Percentiles rank a stretch among this genome's conserved stretches.
phyloP scores from a whole-genome alignment of 139 green algal genomes.

The Closterium sp. region DNA sequence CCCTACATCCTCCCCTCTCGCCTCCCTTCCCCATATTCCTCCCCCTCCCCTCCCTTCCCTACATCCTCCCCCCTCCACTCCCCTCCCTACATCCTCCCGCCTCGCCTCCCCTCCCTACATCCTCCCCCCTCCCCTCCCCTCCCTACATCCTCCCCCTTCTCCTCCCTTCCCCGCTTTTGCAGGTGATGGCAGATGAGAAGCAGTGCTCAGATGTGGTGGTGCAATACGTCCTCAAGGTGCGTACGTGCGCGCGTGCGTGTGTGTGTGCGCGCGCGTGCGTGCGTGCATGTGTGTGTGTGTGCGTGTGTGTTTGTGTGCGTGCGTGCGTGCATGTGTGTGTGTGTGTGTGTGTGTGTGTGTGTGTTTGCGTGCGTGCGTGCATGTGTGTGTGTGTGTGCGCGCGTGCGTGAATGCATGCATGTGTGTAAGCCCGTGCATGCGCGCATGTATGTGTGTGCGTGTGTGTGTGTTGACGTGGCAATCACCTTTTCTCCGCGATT shows the following conservation, averaged over 20 bases:
- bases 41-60: background rate
- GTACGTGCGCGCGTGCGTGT: background rate
- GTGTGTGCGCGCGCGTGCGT: background rate
- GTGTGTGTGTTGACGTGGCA: background rate
- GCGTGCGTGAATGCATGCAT: background rate
- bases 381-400: background rate
- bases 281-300: background rate
- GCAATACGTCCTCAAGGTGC: constrained; percentile 38
- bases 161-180: background rate
- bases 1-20: too few species aligned
- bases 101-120: background rate
- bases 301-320: background rate
- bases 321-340: background rate
- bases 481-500: background rate
- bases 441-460: background rate
- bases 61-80: background rate
- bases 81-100: background rate
- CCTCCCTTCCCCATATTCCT: background rate
- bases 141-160: too few species aligned
- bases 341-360: background rate
- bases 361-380: background rate
- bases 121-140: background rate
- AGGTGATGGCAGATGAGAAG: constrained; percentile 12
- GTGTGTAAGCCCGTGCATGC: background rate
- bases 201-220: constrained; percentile 5